Base-by-base conservation (phyloP, 371 early-diverging fungal genomes). In the Vairimorpha necatrix region DNA sequence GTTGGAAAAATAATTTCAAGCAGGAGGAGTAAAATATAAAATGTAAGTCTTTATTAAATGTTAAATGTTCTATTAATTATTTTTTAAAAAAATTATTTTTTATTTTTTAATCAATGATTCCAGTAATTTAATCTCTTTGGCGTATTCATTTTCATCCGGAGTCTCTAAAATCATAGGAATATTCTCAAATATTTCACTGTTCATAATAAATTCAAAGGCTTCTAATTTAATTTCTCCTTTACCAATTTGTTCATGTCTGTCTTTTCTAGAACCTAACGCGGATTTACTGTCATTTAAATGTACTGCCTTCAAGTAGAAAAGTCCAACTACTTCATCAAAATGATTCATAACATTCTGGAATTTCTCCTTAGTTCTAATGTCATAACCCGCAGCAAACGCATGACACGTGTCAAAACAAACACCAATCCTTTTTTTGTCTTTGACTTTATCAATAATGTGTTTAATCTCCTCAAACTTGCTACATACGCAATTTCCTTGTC, bases 341-440 rank as follows among this genome's bases (percentile, higher is more conserved):
- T 85, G 75, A 6, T 78, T 34, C 83, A 89, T 86, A 13, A 87
- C 82, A n/a, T 67, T 74, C 42, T 83, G 79, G 83, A 87, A 90
- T 6, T 30, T 68, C 36, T 77, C 77, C 50, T 72, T 69, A 13
- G 84, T 84, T 60, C 72, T 66, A n/a, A 90, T 84, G 76, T 90
- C 88, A 77, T 88, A 89, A 13, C 90, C 87, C 13, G 88, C 86
- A 26, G 87, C 89, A 85, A 88, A 89, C 34, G 87, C 71, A 77
- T 89, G 90, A 71, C 88, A 88, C 4, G 90, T 89, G 74, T 90
- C 90, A 24, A 90, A 74, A 76, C 89, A 88, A 0, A 90, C 87
- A 4, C 89, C 90, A 22, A 90, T 84, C 30, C 89, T 80, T 14
- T 65, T 24, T 73, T 88, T 88, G 76, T 88, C 80, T 46, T 84